Evolutionary conservation across 495 filamentous ascomycete species (phyloP).

Genomic region (Cercophora scortea): DNA sequence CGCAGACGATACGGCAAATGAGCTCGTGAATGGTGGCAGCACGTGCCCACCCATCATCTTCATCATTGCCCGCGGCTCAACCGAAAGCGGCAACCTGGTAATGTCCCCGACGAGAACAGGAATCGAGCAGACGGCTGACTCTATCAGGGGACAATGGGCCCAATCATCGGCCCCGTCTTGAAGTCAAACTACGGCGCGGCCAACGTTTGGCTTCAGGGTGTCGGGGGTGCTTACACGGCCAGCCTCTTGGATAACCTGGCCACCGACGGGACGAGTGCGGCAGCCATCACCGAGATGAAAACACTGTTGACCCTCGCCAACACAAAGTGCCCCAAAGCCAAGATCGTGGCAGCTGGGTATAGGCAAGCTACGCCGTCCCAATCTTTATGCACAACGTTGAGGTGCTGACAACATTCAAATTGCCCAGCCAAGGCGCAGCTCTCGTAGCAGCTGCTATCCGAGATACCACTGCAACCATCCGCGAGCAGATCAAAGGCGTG

Average conservation of each 20-base stretch:
- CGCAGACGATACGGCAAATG: background rate
- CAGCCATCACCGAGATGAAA: constrained; percentile 27
- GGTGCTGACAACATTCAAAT: background rate
- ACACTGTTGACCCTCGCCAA: constrained; percentile 24
- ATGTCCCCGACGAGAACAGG: background rate
- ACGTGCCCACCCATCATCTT: constrained; percentile 42
- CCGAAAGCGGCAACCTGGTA: constrained; percentile 43
- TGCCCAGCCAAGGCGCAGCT: constrained; percentile 44
- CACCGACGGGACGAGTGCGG: constrained; percentile 23
- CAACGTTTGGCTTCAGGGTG: constrained; percentile 28
- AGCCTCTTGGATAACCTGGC: constrained; percentile 26
- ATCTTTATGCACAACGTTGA: background rate
- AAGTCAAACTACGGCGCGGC: constrained; percentile 14
- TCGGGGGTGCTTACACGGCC: constrained; percentile 28
- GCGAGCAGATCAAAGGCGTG: constrained; percentile 43
- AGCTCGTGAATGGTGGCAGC: constrained; percentile 7
- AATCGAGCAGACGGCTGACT: background rate
- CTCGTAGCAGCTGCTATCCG: constrained; percentile 43
- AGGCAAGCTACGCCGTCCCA: constrained; percentile 7
- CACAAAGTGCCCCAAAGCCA: constrained; percentile 25
- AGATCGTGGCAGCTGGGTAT: constrained; percentile 32
- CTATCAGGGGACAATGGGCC: constrained; percentile 15
- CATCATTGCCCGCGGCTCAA: constrained; percentile 38
- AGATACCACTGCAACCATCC: constrained; percentile 28
- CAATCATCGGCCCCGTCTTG: constrained; percentile 22